phyloP scores from a whole-genome alignment of 768 basidiomycete species.

The Mrakia hoshinonis region DNA sequence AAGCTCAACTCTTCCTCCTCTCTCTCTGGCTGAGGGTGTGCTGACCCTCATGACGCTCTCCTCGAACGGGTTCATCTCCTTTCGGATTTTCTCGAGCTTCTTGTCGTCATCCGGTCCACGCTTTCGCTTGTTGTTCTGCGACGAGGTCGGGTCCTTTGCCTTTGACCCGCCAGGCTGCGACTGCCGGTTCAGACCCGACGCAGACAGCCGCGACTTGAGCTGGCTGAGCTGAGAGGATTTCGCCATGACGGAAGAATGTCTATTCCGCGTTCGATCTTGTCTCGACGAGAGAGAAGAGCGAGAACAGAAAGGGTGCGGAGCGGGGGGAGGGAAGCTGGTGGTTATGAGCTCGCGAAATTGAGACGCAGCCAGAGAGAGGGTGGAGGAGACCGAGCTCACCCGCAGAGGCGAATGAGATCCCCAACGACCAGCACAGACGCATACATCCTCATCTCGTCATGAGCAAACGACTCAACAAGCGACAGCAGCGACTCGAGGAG shows the following conservation, averaged over 20 bases:
- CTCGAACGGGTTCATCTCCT: slow-evolving; percentile 87
- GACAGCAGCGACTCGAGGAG: slow-evolving; percentile 24
- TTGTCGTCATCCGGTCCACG: slow-evolving; percentile 56
- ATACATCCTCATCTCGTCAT: neutral
- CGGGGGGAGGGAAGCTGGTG: neutral
- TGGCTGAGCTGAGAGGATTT: slow-evolving; percentile 70
- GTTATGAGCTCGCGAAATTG: neutral
- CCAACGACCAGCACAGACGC: neutral
- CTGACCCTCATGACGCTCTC: slow-evolving; percentile 77
- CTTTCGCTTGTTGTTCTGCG: slow-evolving; percentile 53
- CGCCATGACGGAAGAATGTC: slow-evolving; percentile 7
- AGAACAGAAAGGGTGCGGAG: neutral
- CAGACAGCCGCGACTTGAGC: slow-evolving; percentile 72
- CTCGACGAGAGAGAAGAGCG: neutral
- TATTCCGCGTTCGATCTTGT: neutral
- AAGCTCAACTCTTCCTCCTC: neutral
- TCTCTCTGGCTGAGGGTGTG: neutral
- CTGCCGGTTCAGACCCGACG: slow-evolving; percentile 65
- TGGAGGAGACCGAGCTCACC: neutral
- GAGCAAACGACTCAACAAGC: slow-evolving; percentile 27
- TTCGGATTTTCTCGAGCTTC: slow-evolving; percentile 72
- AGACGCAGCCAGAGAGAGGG: neutral
- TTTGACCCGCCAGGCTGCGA: slow-evolving; percentile 40
- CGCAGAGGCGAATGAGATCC: neutral
- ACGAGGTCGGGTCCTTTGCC: slow-evolving; percentile 49